Conservation (phyloP, 306 rosid species). For the Delonix regia region DNA sequence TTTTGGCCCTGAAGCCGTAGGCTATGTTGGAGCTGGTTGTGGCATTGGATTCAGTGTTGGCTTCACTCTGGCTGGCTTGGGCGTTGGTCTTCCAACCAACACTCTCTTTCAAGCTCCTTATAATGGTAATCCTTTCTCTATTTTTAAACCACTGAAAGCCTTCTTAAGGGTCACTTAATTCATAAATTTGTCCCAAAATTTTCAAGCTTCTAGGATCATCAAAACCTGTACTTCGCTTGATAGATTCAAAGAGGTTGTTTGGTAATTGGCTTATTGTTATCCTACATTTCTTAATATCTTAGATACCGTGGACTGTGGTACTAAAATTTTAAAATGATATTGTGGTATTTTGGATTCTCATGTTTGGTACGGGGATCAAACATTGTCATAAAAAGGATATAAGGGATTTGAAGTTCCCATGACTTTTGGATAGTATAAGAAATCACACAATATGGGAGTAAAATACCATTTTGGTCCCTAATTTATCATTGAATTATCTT, state of each 20-base stretch:
- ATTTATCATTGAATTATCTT: no score
- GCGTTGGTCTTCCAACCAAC: slow-evolving; percentile 85
- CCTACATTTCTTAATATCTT: background rate
- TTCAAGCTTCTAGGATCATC: background rate
- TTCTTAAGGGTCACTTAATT: slow-evolving; percentile 14
- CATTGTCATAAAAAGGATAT: no score
- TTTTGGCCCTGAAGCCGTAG: slow-evolving; percentile 93
- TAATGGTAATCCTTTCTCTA: slow-evolving; percentile 51
- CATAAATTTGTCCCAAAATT: background rate
- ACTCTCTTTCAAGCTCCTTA: slow-evolving; percentile 56
- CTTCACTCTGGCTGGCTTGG: slow-evolving; percentile 76
- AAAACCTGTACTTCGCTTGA: background rate
- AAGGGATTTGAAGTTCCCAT: no score
- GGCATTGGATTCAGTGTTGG: slow-evolving; percentile 93
- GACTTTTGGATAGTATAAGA: background rate
- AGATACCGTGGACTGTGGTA: no score
- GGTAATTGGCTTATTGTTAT: background rate
- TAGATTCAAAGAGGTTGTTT: background rate
- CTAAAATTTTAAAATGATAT: no score
- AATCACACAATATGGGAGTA: no score
- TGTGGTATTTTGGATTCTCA: no score
- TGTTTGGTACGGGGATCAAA: no score
- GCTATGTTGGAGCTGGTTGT: slow-evolving; percentile 96
- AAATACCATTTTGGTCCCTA: no score
- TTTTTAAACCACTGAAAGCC: background rate